Evolutionary conservation across 2,329 filamentous ascomycete genomes (phyloP).

Genomic region (Chaetomiaceae sp.): DNA sequence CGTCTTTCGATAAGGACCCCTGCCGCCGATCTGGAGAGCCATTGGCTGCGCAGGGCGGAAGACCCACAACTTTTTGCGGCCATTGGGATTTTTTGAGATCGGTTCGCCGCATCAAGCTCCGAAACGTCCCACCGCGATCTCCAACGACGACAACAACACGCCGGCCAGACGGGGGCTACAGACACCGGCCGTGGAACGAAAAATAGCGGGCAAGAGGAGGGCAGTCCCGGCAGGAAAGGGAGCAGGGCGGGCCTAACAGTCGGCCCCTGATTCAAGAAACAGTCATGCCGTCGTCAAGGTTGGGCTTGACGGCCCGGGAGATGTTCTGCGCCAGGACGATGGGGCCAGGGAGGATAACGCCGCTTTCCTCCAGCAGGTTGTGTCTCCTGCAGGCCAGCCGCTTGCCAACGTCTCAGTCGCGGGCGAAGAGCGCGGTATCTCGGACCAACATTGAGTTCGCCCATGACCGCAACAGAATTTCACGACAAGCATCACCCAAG

Average conservation of each 20-base stretch:
- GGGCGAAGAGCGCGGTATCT: not conserved
- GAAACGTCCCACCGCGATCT: not conserved
- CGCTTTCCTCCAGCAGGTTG: not conserved
- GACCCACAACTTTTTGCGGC: not conserved
- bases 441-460: not conserved
- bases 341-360: slow-evolving; percentile 7
- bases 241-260: not conserved
- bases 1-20: not conserved
- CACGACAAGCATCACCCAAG: not conserved
- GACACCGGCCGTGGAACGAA: not conserved
- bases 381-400: not conserved
- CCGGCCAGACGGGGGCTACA: not conserved
- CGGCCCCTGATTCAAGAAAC: not conserved
- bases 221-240: not conserved
- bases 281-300: slow-evolving; percentile 16
- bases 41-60: not conserved
- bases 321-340: slow-evolving; percentile 6
- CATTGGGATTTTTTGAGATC: slow-evolving; percentile 13
- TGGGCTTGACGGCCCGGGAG: slow-evolving; percentile 16
- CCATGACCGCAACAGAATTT: not conserved
- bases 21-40: not conserved
- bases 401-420: slow-evolving; percentile 6
- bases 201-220: not conserved
- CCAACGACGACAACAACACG: not conserved
- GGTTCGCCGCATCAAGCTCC: not conserved